Percentiles rank a stretch among this genome's conserved stretches.
These are phyloP conservation scores for Pestalotiopsis fici DNA, from an alignment of 2,329 filamentous ascomycete genomes.

Conservation along the genomic window DNA sequence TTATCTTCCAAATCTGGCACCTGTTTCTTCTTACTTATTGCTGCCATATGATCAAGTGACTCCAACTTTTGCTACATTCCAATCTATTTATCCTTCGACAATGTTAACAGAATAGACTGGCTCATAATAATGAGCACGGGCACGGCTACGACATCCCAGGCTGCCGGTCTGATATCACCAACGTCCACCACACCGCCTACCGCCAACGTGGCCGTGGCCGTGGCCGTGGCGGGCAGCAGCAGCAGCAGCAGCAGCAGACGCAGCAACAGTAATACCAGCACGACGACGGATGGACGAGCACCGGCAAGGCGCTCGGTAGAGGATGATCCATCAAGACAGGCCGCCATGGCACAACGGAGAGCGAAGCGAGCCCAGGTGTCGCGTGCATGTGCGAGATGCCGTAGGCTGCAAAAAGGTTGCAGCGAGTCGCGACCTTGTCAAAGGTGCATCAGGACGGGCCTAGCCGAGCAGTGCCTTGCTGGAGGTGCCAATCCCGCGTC, in stretches of 20 bases:
- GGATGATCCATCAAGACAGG: not conserved
- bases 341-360: constrained; percentile 5
- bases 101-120: constrained; percentile 1
- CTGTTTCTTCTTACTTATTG: constrained; percentile 4
- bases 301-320: not conserved
- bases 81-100: not conserved
- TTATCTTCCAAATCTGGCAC: constrained; percentile 7
- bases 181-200: not conserved
- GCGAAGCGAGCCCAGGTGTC: constrained; percentile 42
- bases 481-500: constrained; percentile 10
- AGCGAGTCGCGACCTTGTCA: constrained; percentile 45
- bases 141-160: constrained; percentile 4
- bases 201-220: not conserved
- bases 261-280: not conserved
- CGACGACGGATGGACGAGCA: not conserved
- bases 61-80: not conserved
- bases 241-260: not conserved
- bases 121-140: constrained; percentile 1
- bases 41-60: not conserved
- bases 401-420: constrained; percentile 42
- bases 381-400: constrained; percentile 43
- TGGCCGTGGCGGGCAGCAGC: not conserved
- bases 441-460: constrained; percentile 41
- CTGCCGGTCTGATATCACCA: not conserved
- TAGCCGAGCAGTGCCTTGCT: constrained; percentile 37